These are phyloP conservation scores for Cercospora sesami DNA, from an alignment of 2,329 filamentous ascomycete species.

Conservation along the genomic window DNA sequence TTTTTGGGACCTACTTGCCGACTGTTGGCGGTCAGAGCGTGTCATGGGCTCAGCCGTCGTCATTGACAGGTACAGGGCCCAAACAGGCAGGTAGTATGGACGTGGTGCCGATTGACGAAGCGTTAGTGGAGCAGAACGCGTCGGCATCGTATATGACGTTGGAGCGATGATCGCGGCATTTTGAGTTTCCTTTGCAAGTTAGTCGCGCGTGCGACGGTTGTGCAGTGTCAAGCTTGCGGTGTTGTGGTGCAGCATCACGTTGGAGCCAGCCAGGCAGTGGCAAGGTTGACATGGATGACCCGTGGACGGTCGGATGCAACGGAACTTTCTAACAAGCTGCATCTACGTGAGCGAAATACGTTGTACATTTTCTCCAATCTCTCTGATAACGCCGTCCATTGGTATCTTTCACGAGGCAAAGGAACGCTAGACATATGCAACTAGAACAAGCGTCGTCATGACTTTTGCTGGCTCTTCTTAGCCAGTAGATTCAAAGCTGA, in stretches of 20 bases:
- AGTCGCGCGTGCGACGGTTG: neutral
- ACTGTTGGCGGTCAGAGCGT: neutral
- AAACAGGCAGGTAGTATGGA: neutral
- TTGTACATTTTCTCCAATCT: neutral
- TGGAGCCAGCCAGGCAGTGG: neutral
- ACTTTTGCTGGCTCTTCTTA: conserved; percentile 49
- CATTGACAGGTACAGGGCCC: neutral
- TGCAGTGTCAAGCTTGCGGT: neutral
- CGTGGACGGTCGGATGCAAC: neutral
- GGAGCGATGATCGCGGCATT: neutral
- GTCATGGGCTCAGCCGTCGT: neutral
- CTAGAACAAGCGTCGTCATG: neutral
- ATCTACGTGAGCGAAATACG: neutral
- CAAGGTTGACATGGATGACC: neutral
- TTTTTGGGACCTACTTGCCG: neutral
- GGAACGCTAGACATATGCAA: neutral
- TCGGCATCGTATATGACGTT: neutral
- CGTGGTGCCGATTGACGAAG: neutral
- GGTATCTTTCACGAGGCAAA: conserved; percentile 7
- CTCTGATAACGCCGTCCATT: conserved; percentile 1
- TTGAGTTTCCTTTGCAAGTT: neutral
- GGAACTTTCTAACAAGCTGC: neutral
- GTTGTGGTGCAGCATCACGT: neutral
- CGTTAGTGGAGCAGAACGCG: neutral
- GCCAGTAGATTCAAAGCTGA: conserved; percentile 90